These are phyloP conservation scores for Yamadazyma kitorensis DNA, from an alignment of 805 yeast genomes.

Conservation along the genomic window DNA sequence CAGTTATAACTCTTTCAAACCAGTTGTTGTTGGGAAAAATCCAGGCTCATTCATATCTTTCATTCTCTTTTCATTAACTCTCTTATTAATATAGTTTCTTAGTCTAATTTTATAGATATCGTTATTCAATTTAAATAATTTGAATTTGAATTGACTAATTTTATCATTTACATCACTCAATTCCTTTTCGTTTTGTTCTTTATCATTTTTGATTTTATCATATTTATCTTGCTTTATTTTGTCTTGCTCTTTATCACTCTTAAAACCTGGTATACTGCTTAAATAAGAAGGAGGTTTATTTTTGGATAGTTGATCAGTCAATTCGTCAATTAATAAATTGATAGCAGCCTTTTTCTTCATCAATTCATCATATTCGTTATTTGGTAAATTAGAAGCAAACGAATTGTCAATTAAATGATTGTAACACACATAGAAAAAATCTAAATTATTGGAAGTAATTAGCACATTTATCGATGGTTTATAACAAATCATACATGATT, in stretches of 20 bases:
- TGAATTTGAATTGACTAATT: slow-evolving; percentile 32
- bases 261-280: slow-evolving; percentile 23
- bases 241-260: slow-evolving; percentile 19
- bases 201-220: slow-evolving; percentile 16
- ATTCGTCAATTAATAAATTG: slow-evolving; percentile 16
- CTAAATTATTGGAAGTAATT: slow-evolving; percentile 43
- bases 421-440: slow-evolving; percentile 53
- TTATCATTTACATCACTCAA: slow-evolving; percentile 16
- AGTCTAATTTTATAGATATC: slow-evolving; percentile 43
- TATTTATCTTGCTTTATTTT: slow-evolving; percentile 20
- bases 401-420: slow-evolving; percentile 45
- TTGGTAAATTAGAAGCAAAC: slow-evolving; percentile 41
- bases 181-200: slow-evolving; percentile 17
- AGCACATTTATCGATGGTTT: slow-evolving; percentile 47
- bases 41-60: slow-evolving; percentile 33
- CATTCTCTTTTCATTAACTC: slow-evolving; percentile 24
- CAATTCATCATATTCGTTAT: slow-evolving; percentile 32
- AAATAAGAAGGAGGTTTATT: slow-evolving; percentile 31
- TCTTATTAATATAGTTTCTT: slow-evolving; percentile 31
- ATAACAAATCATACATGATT: slow-evolving; percentile 50
- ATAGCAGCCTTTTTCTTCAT: slow-evolving; percentile 19
- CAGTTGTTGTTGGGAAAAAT: slow-evolving; percentile 38
- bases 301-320: too few species aligned
- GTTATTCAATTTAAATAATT: slow-evolving; percentile 36
- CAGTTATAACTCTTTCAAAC: slow-evolving; percentile 9